Base-by-base conservation (phyloP, 2,329 filamentous ascomycete genomes). In the Trematosphaeria pertusa region DNA sequence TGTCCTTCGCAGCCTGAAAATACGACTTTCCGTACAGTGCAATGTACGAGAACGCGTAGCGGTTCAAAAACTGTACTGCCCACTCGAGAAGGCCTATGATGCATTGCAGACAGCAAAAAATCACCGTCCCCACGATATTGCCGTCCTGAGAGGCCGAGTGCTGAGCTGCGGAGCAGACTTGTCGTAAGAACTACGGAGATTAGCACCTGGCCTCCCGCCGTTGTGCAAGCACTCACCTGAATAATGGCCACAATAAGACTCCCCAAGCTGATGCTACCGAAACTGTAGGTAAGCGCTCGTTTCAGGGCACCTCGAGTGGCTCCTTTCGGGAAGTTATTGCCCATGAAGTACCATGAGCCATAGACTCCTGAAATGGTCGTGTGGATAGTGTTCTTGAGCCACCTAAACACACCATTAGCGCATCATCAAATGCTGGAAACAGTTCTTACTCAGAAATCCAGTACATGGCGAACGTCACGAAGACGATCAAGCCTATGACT, bases 371-470 rank as follows among this genome's bases (percentile, higher is more conserved):
- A 88, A 48, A 96, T 88, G 18, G 86, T 91, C 2, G 87, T 88
- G 68, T 97, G 91, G 36, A 96, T 89, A 0, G 89, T 91, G 73
- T 96, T 96, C 77, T 97, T 97, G 60, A 97, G 76, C 81, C 88
- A 93, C 70, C 61, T 62, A 20, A 11, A 9, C 7, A 12, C n/a
- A n/a, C n/a, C n/a, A n/a, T n/a, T n/a, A n/a, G n/a, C n/a, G n/a
- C n/a, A n/a, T n/a, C n/a, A n/a, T n/a, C n/a, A n/a, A n/a, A n/a
- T n/a, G n/a, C n/a, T n/a, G n/a, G n/a, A n/a, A 76, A 95, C 75
- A 80, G 87, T 91, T 72, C 62, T 49, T 56, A 65, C 58, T 97
- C 93, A 1, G 89, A 87, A 55, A 96, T 86, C 93, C 93, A 97
- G 75, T 95, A 97, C 73, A 87, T 89, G 42, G 91, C 87, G 63